These are phyloP conservation scores for Peniophora sp. DNA, from an alignment of 1,284 basidiomycete species.

Conservation along the genomic window DNA sequence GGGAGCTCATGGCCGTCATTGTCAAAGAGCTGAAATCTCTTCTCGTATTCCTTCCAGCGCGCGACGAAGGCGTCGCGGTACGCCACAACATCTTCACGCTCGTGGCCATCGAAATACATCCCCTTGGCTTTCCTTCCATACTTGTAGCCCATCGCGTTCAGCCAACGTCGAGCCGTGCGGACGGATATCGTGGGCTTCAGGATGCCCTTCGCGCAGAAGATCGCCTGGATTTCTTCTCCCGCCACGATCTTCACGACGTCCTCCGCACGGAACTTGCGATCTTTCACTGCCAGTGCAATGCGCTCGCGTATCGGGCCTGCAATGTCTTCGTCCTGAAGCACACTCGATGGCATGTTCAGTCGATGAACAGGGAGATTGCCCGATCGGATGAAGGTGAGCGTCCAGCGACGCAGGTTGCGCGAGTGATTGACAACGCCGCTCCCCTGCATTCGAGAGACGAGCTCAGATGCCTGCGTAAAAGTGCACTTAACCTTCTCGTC, in stretches of 20 bases:
- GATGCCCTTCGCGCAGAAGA: not conserved
- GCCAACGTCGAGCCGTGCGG: not conserved
- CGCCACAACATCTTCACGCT: too few relatives aligned
- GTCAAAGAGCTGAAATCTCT: too few relatives aligned
- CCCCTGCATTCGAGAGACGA: conserved; percentile 10
- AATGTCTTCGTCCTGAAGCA: conserved; percentile 17
- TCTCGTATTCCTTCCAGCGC: too few relatives aligned
- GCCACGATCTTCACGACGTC: conserved; percentile 20
- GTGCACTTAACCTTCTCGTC: conserved; percentile 18
- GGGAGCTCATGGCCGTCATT: too few relatives aligned
- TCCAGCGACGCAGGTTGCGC: conserved; percentile 13
- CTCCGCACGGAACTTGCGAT: conserved; percentile 18
- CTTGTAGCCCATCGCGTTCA: too few relatives aligned
- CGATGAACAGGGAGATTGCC: conserved; percentile 10
- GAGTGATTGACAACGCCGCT: conserved; percentile 11
- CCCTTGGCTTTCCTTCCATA: too few relatives aligned
- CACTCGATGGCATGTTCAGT: too few relatives aligned
- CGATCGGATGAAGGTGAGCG: conserved; percentile 11
- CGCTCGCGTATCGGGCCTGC: conserved; percentile 9
- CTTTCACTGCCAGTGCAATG: conserved; percentile 12
- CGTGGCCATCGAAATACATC: too few relatives aligned
- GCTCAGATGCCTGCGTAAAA: conserved; percentile 19
- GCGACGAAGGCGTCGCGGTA: too few relatives aligned
- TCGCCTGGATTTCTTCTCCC: conserved; percentile 15
- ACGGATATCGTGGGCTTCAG: not conserved